Base-by-base conservation (phyloP, 345 rosid genomes). In the Ceriops decandra region DNA sequence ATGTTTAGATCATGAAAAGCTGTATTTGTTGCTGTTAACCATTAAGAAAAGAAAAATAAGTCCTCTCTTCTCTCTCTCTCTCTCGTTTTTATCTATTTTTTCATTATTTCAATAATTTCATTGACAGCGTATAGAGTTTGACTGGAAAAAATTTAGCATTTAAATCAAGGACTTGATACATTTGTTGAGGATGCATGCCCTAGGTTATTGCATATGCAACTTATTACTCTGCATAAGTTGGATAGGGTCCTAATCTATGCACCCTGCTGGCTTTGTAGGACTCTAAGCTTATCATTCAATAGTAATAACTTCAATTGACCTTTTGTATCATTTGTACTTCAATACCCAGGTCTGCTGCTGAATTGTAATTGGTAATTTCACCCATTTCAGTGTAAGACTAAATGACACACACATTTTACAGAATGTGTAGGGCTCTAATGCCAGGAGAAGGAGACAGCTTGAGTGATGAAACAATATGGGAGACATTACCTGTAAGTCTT, bases 351-450 rank as follows among this genome's bases (percentile, higher is more conserved):
- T 35, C 51, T 32, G 26, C 28, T 66, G 59, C 36, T 28, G 16
- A 56, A 56, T 22, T 8, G 24, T 42, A 63, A 63, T 47, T 19
- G 26, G 19, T 57, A 38, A 10, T 21, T 24, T 0, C 60, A 54
- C 22, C 9, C 31, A 42, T 62, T 62, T 36, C 47, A n/a, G 38
- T 36, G 19, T 21, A 36, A 59, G 36, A 21, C 13, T 64, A 52
- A 52, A 36, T 61, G 35, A 56, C 57, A 62, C 71, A 72, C 35
- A 74, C 71, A 56, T 51, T 74, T 46, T 68, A 68, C 82, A 93
- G 98, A 75, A 93, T 93, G 97, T 93, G 98, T 63, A 89, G 87
- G 80, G 95, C 95, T 73, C 78, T 93, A 69, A 89, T 91, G 95
- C 97, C 96, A 1, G 96, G 92, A 57, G 98, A 93, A 70, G 98